Evolutionary conservation across 1,139 yeast species (phyloP).

Genomic region (Candida sanyaensis): DNA sequence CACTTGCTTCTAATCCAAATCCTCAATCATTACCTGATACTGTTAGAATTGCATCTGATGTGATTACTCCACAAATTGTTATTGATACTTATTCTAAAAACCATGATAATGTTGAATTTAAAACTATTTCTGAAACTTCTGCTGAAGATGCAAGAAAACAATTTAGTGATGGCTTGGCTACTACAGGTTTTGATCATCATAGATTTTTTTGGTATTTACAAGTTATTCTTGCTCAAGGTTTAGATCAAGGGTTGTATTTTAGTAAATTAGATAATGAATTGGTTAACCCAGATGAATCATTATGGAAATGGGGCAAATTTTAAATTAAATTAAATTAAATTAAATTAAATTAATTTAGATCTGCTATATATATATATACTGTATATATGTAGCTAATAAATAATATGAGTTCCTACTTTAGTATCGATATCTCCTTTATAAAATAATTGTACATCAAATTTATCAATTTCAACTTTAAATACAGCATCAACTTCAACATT

Average conservation of each 20-base stretch:
- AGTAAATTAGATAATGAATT: slow-evolving; percentile 45
- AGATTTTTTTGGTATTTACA: slow-evolving; percentile 36
- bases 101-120: slow-evolving; percentile 37
- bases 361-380: background rate
- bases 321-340: too few species aligned
- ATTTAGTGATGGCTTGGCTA: slow-evolving; percentile 25
- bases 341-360: too few species aligned
- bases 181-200: slow-evolving; percentile 30
- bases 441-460: slow-evolving; percentile 38
- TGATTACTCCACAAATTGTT: slow-evolving; percentile 38
- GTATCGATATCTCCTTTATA: slow-evolving; percentile 42
- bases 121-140: slow-evolving; percentile 19
- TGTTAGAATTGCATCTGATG: slow-evolving; percentile 47
- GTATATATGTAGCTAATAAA: background rate
- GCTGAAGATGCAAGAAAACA: slow-evolving; percentile 31
- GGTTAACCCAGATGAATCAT: slow-evolving; percentile 53
- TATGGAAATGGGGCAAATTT: slow-evolving; percentile 51
- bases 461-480: slow-evolving; percentile 36
- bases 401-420: background rate
- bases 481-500: slow-evolving; percentile 47
- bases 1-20: slow-evolving; percentile 34
- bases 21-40: slow-evolving; percentile 42
- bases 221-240: slow-evolving; percentile 21
- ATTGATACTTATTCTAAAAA: slow-evolving; percentile 42
- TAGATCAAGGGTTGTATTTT: slow-evolving; percentile 39